phyloP scores from a whole-genome alignment of 2,329 filamentous ascomycete species.

The Ceratocystis colombiana region DNA sequence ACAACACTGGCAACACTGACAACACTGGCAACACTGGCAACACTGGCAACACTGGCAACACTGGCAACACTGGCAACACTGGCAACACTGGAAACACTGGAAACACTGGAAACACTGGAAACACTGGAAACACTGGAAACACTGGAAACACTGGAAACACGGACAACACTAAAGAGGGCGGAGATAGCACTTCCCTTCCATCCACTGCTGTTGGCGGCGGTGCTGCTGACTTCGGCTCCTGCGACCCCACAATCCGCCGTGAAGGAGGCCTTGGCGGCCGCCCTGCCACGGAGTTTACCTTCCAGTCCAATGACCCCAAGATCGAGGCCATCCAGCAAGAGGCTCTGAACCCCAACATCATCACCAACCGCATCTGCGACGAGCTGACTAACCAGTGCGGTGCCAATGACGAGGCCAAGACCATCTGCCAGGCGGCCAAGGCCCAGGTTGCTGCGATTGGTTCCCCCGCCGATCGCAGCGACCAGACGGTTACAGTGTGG shows the following conservation, averaged over 20 bases:
- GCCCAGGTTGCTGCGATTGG: slow-evolving; percentile 30
- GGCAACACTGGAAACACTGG: slow-evolving; percentile 25
- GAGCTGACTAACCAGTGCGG: slow-evolving; percentile 57
- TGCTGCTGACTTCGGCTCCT: slow-evolving; percentile 44
- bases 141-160: slow-evolving; percentile 8
- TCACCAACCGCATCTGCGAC: slow-evolving; percentile 62
- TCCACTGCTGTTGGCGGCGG: slow-evolving; percentile 18
- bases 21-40: slow-evolving; percentile 29
- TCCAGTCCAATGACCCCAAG: slow-evolving; percentile 54
- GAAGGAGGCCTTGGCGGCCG: slow-evolving; percentile 49
- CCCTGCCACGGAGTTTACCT: slow-evolving; percentile 51
- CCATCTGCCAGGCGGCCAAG: slow-evolving; percentile 45
- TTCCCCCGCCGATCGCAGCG: slow-evolving; percentile 23
- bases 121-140: slow-evolving; percentile 28
- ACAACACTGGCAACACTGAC: not conserved
- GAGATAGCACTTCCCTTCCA: no score
- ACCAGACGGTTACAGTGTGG: slow-evolving; percentile 25
- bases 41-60: slow-evolving; percentile 28
- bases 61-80: not conserved
- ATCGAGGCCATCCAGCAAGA: slow-evolving; percentile 53
- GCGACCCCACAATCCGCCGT: slow-evolving; percentile 50
- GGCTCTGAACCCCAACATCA: slow-evolving; percentile 62
- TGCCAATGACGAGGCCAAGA: slow-evolving; percentile 50
- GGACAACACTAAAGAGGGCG: no score
- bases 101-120: slow-evolving; percentile 27